A percentile compares a stretch with the other conserved stretches of the same genome.
phyloP scores from a whole-genome alignment of 2,329 filamentous ascomycete species.

The Trichoderma polysporum region DNA sequence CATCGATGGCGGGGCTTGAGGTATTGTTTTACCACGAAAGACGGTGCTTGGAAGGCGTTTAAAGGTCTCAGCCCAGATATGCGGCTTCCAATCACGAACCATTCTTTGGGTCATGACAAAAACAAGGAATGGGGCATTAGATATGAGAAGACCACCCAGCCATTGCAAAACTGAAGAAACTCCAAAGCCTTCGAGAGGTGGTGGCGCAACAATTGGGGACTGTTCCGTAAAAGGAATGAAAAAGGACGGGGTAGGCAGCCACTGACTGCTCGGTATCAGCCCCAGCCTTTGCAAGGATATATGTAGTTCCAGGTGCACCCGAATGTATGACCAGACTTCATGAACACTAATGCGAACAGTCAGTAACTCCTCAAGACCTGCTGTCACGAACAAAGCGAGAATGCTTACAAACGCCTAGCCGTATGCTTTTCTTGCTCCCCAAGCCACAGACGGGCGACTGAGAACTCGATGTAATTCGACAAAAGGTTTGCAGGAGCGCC shows the following conservation, averaged over 20 bases:
- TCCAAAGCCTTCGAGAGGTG: conserved; percentile 41
- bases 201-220: conserved; percentile 51
- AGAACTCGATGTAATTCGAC: conserved; percentile 31
- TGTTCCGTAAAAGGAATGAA: conserved; percentile 55
- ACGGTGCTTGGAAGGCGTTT: conserved; percentile 41
- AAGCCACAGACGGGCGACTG: conserved; percentile 29
- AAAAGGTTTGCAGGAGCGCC: conserved; percentile 35
- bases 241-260: conserved; percentile 48
- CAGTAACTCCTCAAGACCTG: not conserved
- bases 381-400: too few species aligned
- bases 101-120: conserved; percentile 46
- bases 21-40: conserved; percentile 30
- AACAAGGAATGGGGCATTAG: conserved; percentile 47
- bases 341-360: conserved; percentile 27
- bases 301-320: conserved; percentile 52
- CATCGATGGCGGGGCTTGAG: conserved; percentile 23
- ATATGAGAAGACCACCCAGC: conserved; percentile 43
- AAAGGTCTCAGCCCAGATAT: conserved; percentile 42
- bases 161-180: conserved; percentile 43
- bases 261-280: conserved; percentile 42
- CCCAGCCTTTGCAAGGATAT: conserved; percentile 53
- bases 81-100: conserved; percentile 37
- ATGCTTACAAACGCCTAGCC: conserved; percentile 32
- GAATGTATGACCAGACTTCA: conserved; percentile 43
- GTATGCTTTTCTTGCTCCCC: conserved; percentile 27